Conservation (phyloP, 2,329 filamentous ascomycete species). For the Fusarium algeriense region DNA sequence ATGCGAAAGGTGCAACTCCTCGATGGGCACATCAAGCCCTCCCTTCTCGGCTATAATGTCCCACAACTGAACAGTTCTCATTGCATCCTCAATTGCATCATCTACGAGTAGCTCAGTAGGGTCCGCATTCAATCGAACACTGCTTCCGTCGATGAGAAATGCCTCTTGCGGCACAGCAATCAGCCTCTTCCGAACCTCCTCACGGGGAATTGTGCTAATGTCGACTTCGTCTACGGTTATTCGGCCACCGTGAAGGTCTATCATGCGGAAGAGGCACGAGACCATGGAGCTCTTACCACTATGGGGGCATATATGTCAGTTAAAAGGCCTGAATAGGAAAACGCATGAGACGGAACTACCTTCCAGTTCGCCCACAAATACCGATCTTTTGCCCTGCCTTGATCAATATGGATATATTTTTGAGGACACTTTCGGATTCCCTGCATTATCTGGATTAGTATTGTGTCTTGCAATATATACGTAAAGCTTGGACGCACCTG, state of each 20-base stretch:
- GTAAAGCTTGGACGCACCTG: neutral
- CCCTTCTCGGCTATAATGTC: conserved; percentile 54
- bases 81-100: conserved; percentile 56
- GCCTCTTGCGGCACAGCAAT: conserved; percentile 64
- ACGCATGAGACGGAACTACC: neutral
- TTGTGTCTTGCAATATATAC: no score
- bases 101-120: conserved; percentile 54
- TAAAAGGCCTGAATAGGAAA: neutral
- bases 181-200: conserved; percentile 49
- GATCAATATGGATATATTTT: conserved; percentile 17
- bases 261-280: conserved; percentile 57
- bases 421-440: conserved; percentile 15
- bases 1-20: conserved; percentile 54
- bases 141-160: conserved; percentile 58
- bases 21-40: conserved; percentile 53
- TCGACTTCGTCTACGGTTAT: conserved; percentile 61
- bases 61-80: conserved; percentile 61
- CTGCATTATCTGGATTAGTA: neutral
- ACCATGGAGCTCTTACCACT: conserved; percentile 62
- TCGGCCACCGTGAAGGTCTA: conserved; percentile 56
- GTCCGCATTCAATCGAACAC: conserved; percentile 62
- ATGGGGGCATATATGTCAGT: neutral
- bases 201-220: conserved; percentile 43
- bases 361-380: conserved; percentile 38
- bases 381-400: conserved; percentile 35